Conservation (phyloP, 2,329 filamentous ascomycete genomes). For the Arthrinium phaeospermum region DNA sequence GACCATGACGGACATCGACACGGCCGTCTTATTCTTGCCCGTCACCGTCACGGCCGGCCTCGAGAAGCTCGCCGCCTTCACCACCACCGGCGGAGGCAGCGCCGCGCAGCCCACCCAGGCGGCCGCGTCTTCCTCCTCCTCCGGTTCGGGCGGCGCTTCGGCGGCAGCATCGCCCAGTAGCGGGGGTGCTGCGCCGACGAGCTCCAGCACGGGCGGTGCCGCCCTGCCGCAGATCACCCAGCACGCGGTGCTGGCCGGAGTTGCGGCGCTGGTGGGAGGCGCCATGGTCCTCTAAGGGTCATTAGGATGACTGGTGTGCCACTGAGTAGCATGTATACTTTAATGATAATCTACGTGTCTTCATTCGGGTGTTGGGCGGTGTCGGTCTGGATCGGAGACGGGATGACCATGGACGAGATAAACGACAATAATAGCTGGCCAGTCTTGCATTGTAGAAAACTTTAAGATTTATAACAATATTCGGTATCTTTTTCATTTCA, state of each 20-base stretch:
- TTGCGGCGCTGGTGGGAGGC: constrained; percentile 14
- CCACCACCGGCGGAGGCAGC: not conserved
- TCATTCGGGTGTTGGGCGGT: not conserved
- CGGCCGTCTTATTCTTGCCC: constrained; percentile 19
- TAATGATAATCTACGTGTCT: not conserved
- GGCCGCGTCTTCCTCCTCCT: not conserved
- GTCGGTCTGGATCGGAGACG: not conserved
- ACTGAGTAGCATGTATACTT: not conserved
- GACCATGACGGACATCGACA: constrained; percentile 18
- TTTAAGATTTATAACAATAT: not conserved
- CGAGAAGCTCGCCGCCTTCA: constrained; percentile 8
- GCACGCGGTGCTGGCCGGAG: not conserved
- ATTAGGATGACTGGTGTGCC: not conserved
- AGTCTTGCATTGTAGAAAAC: not conserved
- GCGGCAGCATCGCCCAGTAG: not conserved
- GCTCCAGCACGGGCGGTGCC: not conserved
- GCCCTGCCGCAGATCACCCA: not conserved
- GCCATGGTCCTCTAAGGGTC: not conserved
- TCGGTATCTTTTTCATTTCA: not conserved
- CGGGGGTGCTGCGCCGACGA: not conserved
- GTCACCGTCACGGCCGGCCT: constrained; percentile 22
- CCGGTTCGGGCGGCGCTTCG: not conserved
- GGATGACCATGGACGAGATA: not conserved
- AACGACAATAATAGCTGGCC: not conserved
- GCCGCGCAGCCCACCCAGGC: not conserved